Percentiles rank a stretch among this genome's conserved stretches.
Evolutionary conservation across 345 rosid genomes (phyloP).

Genomic region (Ceriops decandra): DNA sequence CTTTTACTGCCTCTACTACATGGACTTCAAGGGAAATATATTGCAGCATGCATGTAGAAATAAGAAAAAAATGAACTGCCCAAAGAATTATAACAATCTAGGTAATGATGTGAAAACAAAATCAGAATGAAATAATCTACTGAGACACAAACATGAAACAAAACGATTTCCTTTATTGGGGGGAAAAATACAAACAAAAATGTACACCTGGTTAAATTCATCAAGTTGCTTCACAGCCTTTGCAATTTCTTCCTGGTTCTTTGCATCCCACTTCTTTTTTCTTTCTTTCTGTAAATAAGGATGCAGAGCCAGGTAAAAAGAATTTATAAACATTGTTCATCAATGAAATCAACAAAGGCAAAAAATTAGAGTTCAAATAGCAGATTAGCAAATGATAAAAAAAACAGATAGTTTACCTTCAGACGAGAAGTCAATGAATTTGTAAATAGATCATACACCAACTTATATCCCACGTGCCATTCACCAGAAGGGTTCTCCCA

Average conservation of each 20-base stretch:
- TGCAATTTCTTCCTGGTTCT: constrained; percentile 81
- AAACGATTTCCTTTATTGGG: no score
- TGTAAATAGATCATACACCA: constrained; percentile 77
- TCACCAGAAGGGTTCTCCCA: constrained; percentile 96
- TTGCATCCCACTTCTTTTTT: constrained; percentile 84
- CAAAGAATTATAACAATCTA: neutral
- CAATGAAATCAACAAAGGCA: neutral
- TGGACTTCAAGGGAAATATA: neutral
- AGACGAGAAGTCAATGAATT: constrained; percentile 66
- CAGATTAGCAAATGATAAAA: neutral
- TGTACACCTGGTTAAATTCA: constrained; percentile 68
- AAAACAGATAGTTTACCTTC: constrained; percentile 46
- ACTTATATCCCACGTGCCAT: constrained; percentile 91
- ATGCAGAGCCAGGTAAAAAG: neutral
- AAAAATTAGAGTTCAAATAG: neutral
- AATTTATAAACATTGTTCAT: neutral
- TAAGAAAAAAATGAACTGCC: neutral
- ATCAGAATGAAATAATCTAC: neutral
- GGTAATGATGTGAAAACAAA: neutral
- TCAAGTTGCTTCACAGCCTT: constrained; percentile 70
- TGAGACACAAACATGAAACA: no score
- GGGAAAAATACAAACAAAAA: neutral
- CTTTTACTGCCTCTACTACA: neutral
- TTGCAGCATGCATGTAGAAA: neutral
- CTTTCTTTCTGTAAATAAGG: constrained; percentile 64